A percentile compares a stretch with the other conserved stretches of the same genome.
These are phyloP conservation scores for Hura crepitans DNA, from an alignment of 441 rosid genomes.

Conservation along the genomic window DNA sequence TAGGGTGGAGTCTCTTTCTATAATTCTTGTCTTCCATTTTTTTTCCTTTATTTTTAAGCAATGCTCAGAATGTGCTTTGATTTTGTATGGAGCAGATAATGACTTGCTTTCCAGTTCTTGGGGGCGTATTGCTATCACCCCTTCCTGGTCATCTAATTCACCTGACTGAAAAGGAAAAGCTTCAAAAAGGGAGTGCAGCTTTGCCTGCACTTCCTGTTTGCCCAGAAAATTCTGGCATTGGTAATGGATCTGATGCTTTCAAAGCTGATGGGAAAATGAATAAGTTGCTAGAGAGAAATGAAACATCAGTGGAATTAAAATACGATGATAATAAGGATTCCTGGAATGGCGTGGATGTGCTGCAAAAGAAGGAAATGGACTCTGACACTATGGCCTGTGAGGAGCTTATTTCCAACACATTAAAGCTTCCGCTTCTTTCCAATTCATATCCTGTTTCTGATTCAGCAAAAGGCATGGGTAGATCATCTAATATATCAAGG, in stretches of 20 bases:
- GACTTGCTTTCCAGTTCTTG: constrained; percentile 53
- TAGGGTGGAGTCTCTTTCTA: constrained; percentile 44
- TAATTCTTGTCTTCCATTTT: constrained; percentile 18
- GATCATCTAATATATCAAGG: constrained; percentile 31
- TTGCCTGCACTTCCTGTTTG: constrained; percentile 23
- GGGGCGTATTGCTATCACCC: constrained; percentile 49
- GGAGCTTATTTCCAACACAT: constrained; percentile 66
- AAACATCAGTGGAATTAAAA: constrained; percentile 34
- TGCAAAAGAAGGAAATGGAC: constrained; percentile 41
- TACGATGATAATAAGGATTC: constrained; percentile 37
- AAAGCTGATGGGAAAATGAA: constrained; percentile 40
- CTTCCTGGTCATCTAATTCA: constrained; percentile 47
- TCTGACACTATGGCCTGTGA: constrained; percentile 45
- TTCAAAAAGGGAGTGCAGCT: constrained; percentile 24
- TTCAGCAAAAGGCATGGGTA: constrained; percentile 35
- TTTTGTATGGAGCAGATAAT: constrained; percentile 60
- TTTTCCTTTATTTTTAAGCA: constrained; percentile 18
- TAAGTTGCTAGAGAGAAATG: constrained; percentile 43
- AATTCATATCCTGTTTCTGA: constrained; percentile 35
- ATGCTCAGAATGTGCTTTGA: constrained; percentile 19
- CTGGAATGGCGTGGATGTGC: constrained; percentile 30
- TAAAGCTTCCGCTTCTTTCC: constrained; percentile 69
- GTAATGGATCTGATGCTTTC: constrained; percentile 34
- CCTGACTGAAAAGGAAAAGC: constrained; percentile 35
- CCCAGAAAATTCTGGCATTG: constrained; percentile 32